Conservation (phyloP, 2,329 filamentous ascomycete genomes). For the Cytospora piceicola region DNA sequence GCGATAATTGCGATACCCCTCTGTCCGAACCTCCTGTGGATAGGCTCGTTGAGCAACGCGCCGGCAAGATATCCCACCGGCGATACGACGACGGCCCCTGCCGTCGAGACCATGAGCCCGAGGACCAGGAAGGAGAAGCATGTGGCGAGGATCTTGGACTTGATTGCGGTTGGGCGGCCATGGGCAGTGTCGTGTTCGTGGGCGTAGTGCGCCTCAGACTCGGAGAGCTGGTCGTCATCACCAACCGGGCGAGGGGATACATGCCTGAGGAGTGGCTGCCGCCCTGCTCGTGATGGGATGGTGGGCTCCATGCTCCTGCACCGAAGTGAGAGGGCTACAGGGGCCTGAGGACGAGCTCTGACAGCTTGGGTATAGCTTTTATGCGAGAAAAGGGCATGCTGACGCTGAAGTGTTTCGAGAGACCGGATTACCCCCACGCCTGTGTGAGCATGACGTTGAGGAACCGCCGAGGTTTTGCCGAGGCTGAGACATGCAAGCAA, state of each 20-base stretch:
- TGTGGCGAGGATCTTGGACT: constrained; percentile 23
- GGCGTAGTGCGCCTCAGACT: neutral
- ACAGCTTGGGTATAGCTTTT: neutral
- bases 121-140: constrained; percentile 35
- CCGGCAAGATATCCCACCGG: constrained; percentile 50
- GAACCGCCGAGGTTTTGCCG: neutral
- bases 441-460: neutral
- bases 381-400: neutral
- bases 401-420: neutral
- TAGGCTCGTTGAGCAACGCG: constrained; percentile 43
- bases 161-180: neutral
- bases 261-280: constrained; percentile 2
- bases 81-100: constrained; percentile 41
- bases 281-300: neutral
- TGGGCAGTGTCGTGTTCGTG: constrained; percentile 12
- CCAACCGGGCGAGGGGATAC: constrained; percentile 1
- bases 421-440: neutral
- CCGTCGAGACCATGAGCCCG: constrained; percentile 37
- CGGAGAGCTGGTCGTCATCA: neutral
- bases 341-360: neutral
- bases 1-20: constrained; percentile 47
- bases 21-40: constrained; percentile 48
- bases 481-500: neutral
- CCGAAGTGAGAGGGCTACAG: neutral
- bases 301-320: neutral